Percentiles rank a stretch among this genome's conserved stretches.
These are phyloP conservation scores for Candida lessepsii DNA, from an alignment of 805 yeast species.

Conservation along the genomic window DNA sequence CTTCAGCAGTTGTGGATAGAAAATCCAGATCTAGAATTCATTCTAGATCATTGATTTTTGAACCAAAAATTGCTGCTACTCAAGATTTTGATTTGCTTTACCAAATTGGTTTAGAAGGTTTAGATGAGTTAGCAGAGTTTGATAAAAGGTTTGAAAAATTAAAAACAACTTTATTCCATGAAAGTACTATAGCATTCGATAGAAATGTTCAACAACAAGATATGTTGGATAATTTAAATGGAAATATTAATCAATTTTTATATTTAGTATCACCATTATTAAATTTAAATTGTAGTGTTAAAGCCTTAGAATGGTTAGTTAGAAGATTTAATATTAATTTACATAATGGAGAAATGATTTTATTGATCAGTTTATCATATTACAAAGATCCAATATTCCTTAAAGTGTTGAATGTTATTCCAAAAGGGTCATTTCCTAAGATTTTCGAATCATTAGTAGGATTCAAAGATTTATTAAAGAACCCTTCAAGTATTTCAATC, in stretches of 20 bases:
- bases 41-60: conserved; percentile 83
- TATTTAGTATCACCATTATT: conserved; percentile 74
- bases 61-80: conserved; percentile 83
- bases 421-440: conserved; percentile 61
- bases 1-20: conserved; percentile 79
- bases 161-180: conserved; percentile 73
- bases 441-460: conserved; percentile 70
- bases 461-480: conserved; percentile 60
- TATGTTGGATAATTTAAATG: conserved; percentile 68
- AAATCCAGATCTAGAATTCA: conserved; percentile 84
- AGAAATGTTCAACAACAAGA: conserved; percentile 80
- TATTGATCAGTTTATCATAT: conserved; percentile 79
- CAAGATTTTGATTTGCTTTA: conserved; percentile 88
- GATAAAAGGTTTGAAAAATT: conserved; percentile 78
- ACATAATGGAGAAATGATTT: conserved; percentile 69
- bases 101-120: conserved; percentile 69
- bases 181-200: conserved; percentile 74
- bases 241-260: conserved; percentile 72
- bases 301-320: conserved; percentile 92
- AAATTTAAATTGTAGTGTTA: conserved; percentile 69
- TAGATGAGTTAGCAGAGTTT: conserved; percentile 65
- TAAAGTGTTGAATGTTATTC: conserved; percentile 71
- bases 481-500: conserved; percentile 68
- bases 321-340: conserved; percentile 86
- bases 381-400: conserved; percentile 71